Base-by-base conservation (phyloP, 495 filamentous ascomycete genomes). In the Barbatosphaeria neglecta region DNA sequence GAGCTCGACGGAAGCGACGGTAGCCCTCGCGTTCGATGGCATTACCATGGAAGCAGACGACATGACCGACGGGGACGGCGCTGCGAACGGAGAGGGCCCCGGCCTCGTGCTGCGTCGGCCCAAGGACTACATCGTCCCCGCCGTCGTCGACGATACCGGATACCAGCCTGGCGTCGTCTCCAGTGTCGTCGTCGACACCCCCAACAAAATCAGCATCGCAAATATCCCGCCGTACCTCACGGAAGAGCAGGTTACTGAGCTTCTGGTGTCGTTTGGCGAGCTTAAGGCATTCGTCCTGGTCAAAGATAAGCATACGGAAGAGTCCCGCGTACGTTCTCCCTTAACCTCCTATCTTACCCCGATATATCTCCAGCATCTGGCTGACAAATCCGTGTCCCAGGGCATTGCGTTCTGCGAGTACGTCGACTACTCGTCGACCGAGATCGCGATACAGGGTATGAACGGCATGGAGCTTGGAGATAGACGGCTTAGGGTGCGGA, bases 321-420 rank as follows among this genome's bases (percentile, higher is more conserved):
- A 92, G 64, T 95, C 88, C 45, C 73, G 87, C 59, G 89, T 95
- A 77, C 72, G 86, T 74, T 24, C 43, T 39, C 11, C 19, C 18
- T 47, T n/a, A n/a, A n/a, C n/a, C n/a, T n/a, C n/a, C n/a, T n/a
- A n/a, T 37, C 28, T 20, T 1, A 16, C 38, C 16, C 23, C 22
- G 20, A 11, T 15, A 16, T n/a, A 10, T 25, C 13, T 38, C 42
- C n/a, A 28, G 10, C 25, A 49, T 39, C 40, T 48, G 31, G 16
- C 54, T 60, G 52, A 60, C 54, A 46, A 17, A 25, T 37, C 11
- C 8, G 13, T 6, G 4, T 4, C 16, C 31, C 55, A 95, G 88
- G 93, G 92, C 16, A 86, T 98, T 58, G 92, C 92, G 2, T 98
- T 97, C 73, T 92, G 87, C 66, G 93, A 97, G 70, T 98, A 95